Percentiles rank a stretch among this genome's conserved stretches.
Evolutionary conservation across 129 eudicot species (phyloP).

Genomic region (Tagetes erecta): DNA sequence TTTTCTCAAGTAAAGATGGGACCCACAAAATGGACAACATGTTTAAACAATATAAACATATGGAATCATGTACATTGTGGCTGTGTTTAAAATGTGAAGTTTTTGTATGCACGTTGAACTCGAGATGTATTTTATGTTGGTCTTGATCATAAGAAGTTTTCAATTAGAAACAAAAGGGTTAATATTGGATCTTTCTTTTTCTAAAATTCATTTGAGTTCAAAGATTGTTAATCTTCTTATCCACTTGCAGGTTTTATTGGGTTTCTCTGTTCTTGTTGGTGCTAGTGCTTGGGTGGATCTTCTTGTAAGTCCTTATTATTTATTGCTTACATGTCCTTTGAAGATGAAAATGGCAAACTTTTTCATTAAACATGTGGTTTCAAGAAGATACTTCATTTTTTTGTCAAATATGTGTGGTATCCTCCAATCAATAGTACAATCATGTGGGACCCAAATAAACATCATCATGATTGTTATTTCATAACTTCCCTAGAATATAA

Average conservation of each 20-base stretch:
- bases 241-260: slow-evolving; percentile 79
- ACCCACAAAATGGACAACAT: not conserved
- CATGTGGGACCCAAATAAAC: not conserved
- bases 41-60: not conserved
- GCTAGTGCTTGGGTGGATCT: slow-evolving; percentile 99
- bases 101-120: not conserved
- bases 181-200: not conserved
- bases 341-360: not conserved
- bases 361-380: not conserved
- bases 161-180: not conserved
- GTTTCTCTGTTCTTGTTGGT: slow-evolving; percentile 96
- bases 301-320: slow-evolving; percentile 49
- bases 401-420: not conserved
- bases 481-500: slow-evolving; percentile 2
- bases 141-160: not conserved
- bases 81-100: slow-evolving; percentile 4
- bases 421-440: not conserved
- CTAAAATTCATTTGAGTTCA: not conserved
- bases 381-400: not conserved
- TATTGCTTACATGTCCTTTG: not conserved
- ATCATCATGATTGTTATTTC: not conserved
- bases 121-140: not conserved
- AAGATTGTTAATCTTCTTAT: slow-evolving; percentile 8
- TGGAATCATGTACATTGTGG: not conserved
- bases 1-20: not conserved